Conservation (phyloP, 192 early-diverging fungal genomes). For the Podila horticola region DNA sequence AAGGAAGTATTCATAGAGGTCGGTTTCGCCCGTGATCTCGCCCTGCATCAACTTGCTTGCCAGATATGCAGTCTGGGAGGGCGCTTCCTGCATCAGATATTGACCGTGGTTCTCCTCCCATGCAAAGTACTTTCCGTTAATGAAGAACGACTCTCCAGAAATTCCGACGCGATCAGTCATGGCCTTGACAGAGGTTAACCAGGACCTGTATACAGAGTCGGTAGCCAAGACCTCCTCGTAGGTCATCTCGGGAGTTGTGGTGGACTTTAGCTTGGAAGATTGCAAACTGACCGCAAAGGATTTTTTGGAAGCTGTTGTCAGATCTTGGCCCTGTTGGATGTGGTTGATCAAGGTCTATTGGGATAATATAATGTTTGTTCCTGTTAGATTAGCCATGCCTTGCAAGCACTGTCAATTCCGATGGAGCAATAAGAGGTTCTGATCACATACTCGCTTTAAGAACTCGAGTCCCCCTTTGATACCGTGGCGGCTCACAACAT, state of each 20-base stretch:
- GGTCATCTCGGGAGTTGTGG: conserved; percentile 26
- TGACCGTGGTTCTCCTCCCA: conserved; percentile 59
- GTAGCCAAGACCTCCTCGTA: conserved; percentile 34
- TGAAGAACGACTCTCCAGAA: conserved; percentile 61
- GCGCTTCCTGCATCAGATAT: conserved; percentile 16
- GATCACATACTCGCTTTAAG: conserved; percentile 24
- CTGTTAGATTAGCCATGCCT: neutral
- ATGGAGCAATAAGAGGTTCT: neutral
- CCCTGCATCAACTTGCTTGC: conserved; percentile 23
- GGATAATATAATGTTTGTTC: neutral
- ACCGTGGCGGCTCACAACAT: conserved; percentile 30
- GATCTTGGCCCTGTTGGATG: conserved; percentile 23
- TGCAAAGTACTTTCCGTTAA: conserved; percentile 82
- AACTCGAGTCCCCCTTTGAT: conserved; percentile 42
- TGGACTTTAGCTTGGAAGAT: conserved; percentile 26
- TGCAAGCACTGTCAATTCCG: too few species aligned
- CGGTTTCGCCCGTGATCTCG: conserved; percentile 58
- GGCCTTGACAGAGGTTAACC: conserved; percentile 20
- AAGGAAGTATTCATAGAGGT: conserved; percentile 80
- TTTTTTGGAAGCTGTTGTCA: conserved; percentile 11
- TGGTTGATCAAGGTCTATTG: conserved; percentile 23
- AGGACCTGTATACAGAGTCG: conserved; percentile 17
- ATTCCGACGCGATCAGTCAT: conserved; percentile 20
- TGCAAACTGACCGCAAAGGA: conserved; percentile 4
- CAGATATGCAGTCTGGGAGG: conserved; percentile 34